Conservation (phyloP, 305 asterid genomes). For the Plantago rigida region DNA sequence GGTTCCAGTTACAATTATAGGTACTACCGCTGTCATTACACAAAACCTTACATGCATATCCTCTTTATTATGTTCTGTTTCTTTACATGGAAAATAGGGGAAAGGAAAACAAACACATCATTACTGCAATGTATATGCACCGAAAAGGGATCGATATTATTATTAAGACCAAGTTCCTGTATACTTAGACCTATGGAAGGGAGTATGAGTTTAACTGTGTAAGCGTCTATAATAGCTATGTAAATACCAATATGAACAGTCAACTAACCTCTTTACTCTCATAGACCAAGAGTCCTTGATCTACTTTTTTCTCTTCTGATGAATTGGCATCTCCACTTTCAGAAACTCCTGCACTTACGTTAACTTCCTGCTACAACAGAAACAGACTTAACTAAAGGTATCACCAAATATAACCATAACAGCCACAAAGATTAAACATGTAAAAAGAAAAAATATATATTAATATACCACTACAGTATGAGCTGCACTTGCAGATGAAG, state of each 20-base stretch:
- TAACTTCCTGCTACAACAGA: slow-evolving; percentile 44
- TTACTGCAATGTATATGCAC: no score
- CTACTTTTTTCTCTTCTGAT: slow-evolving; percentile 53
- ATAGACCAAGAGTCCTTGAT: slow-evolving; percentile 47
- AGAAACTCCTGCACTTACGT: slow-evolving; percentile 33
- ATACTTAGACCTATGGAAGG: no score
- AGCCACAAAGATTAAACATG: slow-evolving; percentile 15
- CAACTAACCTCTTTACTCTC: slow-evolving; percentile 70
- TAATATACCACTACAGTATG: slow-evolving; percentile 41
- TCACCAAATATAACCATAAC: background rate
- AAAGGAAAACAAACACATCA: no score
- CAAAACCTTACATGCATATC: no score
- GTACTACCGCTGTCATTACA: no score
- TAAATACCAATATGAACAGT: slow-evolving; percentile 22
- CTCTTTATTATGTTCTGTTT: no score
- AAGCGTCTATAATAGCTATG: background rate
- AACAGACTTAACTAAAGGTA: slow-evolving; percentile 15
- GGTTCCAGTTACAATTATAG: no score
- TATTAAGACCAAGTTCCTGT: no score
- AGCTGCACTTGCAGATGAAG: slow-evolving; percentile 34
- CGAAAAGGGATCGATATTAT: no score
- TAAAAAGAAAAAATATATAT: slow-evolving; percentile 17
- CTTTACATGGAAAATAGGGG: no score
- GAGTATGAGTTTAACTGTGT: no score
- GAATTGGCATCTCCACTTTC: slow-evolving; percentile 35